These are phyloP conservation scores for Chromera velia DNA, from an alignment of 73 alveolate genomes.

Conservation along the genomic window DNA sequence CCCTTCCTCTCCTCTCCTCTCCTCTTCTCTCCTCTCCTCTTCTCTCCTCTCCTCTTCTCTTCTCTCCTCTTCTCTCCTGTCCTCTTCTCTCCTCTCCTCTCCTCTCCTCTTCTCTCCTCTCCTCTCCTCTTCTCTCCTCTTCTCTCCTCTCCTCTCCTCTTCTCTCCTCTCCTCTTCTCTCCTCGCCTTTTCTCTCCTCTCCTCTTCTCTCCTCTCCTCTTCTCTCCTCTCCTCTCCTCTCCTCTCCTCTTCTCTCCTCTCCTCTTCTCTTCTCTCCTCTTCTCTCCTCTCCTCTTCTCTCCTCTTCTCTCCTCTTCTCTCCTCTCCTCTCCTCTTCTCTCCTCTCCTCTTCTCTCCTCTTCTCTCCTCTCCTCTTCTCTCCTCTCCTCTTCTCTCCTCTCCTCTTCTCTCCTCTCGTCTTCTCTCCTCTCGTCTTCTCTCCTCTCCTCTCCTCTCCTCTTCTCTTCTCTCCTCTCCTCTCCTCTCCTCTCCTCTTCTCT, in stretches of 20 bases:
- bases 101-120: slow-evolving; percentile 23
- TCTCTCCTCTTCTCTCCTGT: slow-evolving; percentile 21
- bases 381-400: slow-evolving; percentile 24
- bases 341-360: neutral
- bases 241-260: neutral
- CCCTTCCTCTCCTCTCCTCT: slow-evolving; percentile 28
- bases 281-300: slow-evolving; percentile 15
- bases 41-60: slow-evolving; percentile 23
- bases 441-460: slow-evolving; percentile 28
- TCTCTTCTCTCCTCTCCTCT: slow-evolving; percentile 22
- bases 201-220: slow-evolving; percentile 1
- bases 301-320: slow-evolving; percentile 5
- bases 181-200: slow-evolving; percentile 14
- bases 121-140: slow-evolving; percentile 25
- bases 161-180: slow-evolving; percentile 14
- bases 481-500: slow-evolving; percentile 24
- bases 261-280: slow-evolving; percentile 14
- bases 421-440: slow-evolving; percentile 19
- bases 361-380: slow-evolving; percentile 23
- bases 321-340: neutral
- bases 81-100: slow-evolving; percentile 26
- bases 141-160: slow-evolving; percentile 22
- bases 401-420: slow-evolving; percentile 23
- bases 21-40: slow-evolving; percentile 24
- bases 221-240: neutral